Percentiles rank a stretch among this genome's conserved stretches.
Evolutionary conservation across 2,329 filamentous ascomycete species (phyloP).

Genomic region (Beauveria asiatica): DNA sequence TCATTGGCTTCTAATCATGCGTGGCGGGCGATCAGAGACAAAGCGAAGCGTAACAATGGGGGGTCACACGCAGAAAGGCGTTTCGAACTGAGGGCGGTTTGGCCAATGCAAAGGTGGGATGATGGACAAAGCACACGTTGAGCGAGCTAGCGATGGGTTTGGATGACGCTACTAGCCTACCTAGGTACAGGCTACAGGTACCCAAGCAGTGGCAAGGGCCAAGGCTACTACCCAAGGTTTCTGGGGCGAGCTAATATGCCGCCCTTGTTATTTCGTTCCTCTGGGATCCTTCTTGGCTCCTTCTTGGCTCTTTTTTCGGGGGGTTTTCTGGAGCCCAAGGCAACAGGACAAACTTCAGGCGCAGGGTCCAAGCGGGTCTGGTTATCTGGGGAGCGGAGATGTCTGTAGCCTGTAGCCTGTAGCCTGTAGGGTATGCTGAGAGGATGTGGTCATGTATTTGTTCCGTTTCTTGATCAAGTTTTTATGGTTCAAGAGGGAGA

Average conservation of each 20-base stretch:
- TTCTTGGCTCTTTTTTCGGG: neutral
- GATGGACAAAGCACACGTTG: neutral
- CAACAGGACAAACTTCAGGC: neutral
- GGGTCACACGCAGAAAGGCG: neutral
- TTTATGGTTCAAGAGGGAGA: too few relatives aligned
- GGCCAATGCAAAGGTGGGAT: conserved; percentile 6
- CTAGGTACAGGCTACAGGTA: too few relatives aligned
- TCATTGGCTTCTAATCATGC: conserved; percentile 9
- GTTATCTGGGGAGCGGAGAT: neutral
- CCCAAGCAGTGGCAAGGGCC: too few relatives aligned
- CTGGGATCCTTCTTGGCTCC: neutral
- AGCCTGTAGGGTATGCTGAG: neutral
- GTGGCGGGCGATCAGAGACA: conserved; percentile 5
- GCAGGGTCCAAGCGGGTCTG: conserved; percentile 2
- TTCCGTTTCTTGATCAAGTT: neutral
- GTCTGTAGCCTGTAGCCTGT: too few relatives aligned
- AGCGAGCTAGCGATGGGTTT: neutral
- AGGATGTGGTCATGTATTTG: neutral
- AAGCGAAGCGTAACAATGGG: neutral
- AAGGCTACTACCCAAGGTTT: neutral
- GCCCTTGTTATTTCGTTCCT: neutral
- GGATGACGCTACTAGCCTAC: conserved; percentile 6
- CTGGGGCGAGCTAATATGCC: conserved; percentile 1
- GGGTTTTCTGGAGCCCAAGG: neutral
- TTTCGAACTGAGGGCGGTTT: conserved; percentile 1